phyloP scores from a whole-genome alignment of 352 stramenopile genomes.

The Saprolegnia diclina region DNA sequence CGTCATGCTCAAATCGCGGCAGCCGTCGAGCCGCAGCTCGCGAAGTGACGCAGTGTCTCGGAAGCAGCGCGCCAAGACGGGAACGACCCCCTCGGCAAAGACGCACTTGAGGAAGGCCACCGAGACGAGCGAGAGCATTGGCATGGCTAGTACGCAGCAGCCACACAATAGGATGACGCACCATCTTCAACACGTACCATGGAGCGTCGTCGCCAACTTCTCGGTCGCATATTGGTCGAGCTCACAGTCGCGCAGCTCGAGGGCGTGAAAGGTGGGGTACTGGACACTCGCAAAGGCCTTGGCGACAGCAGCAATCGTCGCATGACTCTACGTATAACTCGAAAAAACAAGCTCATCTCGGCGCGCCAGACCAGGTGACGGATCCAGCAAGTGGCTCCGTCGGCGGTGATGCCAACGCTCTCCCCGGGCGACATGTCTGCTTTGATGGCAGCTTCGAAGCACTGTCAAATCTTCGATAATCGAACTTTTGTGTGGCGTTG shows the following conservation, averaged over 20 bases:
- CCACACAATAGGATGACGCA: not conserved
- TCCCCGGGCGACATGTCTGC: not conserved
- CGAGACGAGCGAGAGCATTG: not conserved
- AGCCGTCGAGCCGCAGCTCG: not conserved
- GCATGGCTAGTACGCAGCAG: constrained; percentile 15
- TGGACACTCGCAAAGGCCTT: constrained; percentile 7
- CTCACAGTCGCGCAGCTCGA: constrained; percentile 12
- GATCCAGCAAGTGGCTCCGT: constrained; percentile 1
- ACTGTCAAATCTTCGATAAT: not conserved
- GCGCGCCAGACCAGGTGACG: not conserved
- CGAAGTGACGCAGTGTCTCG: constrained; percentile 13
- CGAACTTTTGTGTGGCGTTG: too few relatives aligned
- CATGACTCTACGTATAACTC: not conserved
- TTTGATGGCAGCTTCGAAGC: not conserved
- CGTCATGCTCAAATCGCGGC: constrained; percentile 26
- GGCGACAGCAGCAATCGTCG: constrained; percentile 4
- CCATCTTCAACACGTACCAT: not conserved
- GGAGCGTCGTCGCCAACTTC: constrained; percentile 16
- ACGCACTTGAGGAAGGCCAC: not conserved
- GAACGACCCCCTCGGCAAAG: constrained; percentile 15
- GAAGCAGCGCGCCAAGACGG: constrained; percentile 20
- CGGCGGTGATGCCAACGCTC: not conserved
- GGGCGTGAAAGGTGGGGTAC: constrained; percentile 1
- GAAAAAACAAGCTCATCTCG: not conserved
- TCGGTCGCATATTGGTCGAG: constrained; percentile 23